Base-by-base conservation (phyloP, 805 yeast genomes). In the Candida nemodendra region DNA sequence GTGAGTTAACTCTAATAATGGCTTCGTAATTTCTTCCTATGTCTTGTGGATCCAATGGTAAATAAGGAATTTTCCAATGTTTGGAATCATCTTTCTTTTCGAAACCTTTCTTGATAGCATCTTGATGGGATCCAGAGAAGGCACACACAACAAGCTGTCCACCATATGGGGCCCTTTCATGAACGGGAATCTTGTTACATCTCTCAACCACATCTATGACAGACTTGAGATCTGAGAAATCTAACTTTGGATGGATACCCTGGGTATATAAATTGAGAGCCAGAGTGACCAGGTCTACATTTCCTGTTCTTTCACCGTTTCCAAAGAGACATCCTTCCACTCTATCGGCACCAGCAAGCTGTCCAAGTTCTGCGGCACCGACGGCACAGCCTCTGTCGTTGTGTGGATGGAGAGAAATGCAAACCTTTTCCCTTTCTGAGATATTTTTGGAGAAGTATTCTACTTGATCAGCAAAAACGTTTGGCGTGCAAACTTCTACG, bases 1-100 rank as follows among this genome's bases (percentile, higher is more conserved):
- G 95, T 9, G 93, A 84, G 64, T 85, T 85, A 59, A 85, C 93
- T 57, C 95, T 78, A 51, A 85, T 85, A 39, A 86, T 84, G n/a
- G 95, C 93, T 64, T 86, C 95, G 65, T 86, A 86, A n/a, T 83
- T 83, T 61, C 93, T 77, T 35, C 95, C 95, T 52, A 85, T 81
- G 59, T 86, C 95, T 50, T 76, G 71, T 31, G 95, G 95, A 57
- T 85, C 95, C 55, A 86, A 71, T 19, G 95, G 95, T 50, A 85
- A 71, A 64, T 85, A 85, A 14, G 95, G 95, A 41, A 85, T 69
- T 51, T 74, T 69, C 95, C 95, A 85, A 36, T 63, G 55, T 36
- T 67, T 65, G 11, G 61, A 59, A 30, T 57, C 54, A 27, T 62
- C 63, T 33, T 59, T 51, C 38, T 66, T 63, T 17, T 71, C 68